phyloP scores from a whole-genome alignment of 805 yeast genomes.

The Wickerhamomyces queroliae region DNA sequence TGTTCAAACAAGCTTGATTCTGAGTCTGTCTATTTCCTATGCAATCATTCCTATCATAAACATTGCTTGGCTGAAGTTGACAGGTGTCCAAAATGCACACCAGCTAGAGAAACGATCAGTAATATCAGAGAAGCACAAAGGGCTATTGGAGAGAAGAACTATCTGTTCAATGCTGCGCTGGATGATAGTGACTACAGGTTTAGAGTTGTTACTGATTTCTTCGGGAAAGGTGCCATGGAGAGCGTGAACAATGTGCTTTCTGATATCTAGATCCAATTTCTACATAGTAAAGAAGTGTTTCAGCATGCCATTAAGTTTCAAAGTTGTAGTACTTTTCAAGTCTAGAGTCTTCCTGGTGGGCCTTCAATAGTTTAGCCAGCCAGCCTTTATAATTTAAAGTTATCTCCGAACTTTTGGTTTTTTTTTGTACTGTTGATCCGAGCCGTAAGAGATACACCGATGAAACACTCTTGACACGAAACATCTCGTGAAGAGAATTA shows the following conservation, averaged over 20 bases:
- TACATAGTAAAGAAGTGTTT: no score
- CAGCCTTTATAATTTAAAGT: no score
- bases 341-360: no score
- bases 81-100: slow-evolving; percentile 72
- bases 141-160: slow-evolving; percentile 55
- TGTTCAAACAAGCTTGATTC: slow-evolving; percentile 47
- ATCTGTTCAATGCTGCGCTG: slow-evolving; percentile 55
- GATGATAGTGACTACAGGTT: slow-evolving; percentile 52
- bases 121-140: slow-evolving; percentile 55
- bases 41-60: slow-evolving; percentile 83
- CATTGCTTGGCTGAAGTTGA: slow-evolving; percentile 58
- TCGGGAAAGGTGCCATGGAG: slow-evolving; percentile 86
- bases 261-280: no score
- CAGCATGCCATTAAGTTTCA: no score
- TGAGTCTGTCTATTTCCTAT: slow-evolving; percentile 80
- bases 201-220: slow-evolving; percentile 70
- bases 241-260: slow-evolving; percentile 8
- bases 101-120: slow-evolving; percentile 62
- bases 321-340: no score
- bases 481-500: not conserved
- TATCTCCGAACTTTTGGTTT: no score
- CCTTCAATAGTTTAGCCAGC: no score
- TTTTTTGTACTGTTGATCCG: not conserved
- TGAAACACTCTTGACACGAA: not conserved
- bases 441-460: not conserved